phyloP scores from a whole-genome alignment of 108 stramenopile genomes.

The Skeletonema marinoi region DNA sequence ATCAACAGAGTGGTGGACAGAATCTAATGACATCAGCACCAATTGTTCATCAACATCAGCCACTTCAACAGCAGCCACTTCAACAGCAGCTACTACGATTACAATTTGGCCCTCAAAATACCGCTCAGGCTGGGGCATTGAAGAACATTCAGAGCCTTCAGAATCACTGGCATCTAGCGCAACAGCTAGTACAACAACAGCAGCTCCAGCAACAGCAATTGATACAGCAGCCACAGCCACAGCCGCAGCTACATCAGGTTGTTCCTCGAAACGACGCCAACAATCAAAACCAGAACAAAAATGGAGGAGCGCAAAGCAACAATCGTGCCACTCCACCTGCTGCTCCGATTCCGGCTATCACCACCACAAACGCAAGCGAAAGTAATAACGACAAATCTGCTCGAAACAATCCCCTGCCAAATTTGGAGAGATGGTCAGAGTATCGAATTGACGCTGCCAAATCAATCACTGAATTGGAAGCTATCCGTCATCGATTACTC shows the following conservation, averaged over 20 bases:
- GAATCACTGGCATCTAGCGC: no score
- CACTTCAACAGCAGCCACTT: no score
- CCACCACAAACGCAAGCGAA: background rate
- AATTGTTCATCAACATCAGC: no score
- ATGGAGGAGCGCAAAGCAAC: background rate
- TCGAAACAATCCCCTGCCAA: background rate
- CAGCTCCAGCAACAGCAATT: background rate
- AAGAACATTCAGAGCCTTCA: no score
- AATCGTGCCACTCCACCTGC: background rate
- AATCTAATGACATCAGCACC: no score
- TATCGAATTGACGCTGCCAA: background rate
- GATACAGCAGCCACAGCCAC: background rate
- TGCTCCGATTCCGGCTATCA: background rate
- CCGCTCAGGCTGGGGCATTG: no score
- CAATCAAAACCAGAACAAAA: background rate
- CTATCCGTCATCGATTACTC: background rate
- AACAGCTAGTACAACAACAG: no score
- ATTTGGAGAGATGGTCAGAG: background rate
- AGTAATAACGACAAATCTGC: background rate
- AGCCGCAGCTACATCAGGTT: background rate
- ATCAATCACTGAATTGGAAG: background rate
- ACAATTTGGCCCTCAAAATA: no score
- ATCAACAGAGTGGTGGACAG: no score
- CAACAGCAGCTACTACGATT: no score
- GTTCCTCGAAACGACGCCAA: background rate